Evolutionary conservation across 192 early-diverging fungal species (phyloP).

Genomic region (Funneliformis geosporum): DNA sequence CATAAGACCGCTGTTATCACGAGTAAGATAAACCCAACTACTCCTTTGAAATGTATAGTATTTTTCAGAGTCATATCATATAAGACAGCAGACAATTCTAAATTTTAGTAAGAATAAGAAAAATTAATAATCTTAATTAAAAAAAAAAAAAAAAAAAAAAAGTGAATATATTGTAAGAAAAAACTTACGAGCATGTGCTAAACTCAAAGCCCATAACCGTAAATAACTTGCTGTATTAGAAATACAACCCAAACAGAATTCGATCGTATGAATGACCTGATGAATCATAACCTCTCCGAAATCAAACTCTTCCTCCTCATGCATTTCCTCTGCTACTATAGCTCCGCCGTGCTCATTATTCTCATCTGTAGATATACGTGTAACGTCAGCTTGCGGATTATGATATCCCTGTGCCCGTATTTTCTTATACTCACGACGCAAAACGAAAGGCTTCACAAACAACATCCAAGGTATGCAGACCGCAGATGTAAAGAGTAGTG

Average conservation of each 20-base stretch:
- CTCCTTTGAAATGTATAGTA: constrained; percentile 51
- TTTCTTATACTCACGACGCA: constrained; percentile 80
- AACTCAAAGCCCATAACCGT: constrained; percentile 96
- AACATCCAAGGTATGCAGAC: constrained; percentile 98
- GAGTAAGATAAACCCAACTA: constrained; percentile 67
- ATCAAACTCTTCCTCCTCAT: constrained; percentile 76
- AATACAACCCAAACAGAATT: constrained; percentile 93
- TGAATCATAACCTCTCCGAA: constrained; percentile 97
- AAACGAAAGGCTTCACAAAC: constrained; percentile 85
- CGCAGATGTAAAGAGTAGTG: constrained; percentile 80
- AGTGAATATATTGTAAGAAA: neutral
- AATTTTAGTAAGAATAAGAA: constrained; percentile 5
- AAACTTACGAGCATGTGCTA: constrained; percentile 89
- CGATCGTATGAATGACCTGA: constrained; percentile 98
- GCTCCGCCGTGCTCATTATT: constrained; percentile 49
- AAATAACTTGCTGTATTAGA: constrained; percentile 99
- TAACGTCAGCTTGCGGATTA: constrained; percentile 50
- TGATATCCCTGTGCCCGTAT: constrained; percentile 76
- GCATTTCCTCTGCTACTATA: constrained; percentile 66
- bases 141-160: neutral
- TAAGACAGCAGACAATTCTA: constrained; percentile 92
- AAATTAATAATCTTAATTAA: neutral
- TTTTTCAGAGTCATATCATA: constrained; percentile 89
- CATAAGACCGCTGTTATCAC: constrained; percentile 82
- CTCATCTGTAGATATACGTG: constrained; percentile 46